These are phyloP conservation scores for Neopestalotiopsis clavispora DNA, from an alignment of 2,329 filamentous ascomycete genomes.

Conservation along the genomic window DNA sequence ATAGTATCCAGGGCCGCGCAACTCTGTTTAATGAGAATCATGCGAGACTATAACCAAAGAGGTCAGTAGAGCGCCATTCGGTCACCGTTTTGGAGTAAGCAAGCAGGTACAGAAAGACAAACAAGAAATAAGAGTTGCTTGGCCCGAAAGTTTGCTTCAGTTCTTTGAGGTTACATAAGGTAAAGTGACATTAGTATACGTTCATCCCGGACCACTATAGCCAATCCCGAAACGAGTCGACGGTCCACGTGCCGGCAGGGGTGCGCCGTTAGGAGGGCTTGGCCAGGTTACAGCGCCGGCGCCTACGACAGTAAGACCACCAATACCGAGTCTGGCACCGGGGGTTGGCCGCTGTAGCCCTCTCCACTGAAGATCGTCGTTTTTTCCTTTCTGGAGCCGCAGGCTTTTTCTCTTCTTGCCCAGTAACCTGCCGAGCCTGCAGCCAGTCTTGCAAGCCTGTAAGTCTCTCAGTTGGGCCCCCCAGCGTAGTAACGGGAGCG, in stretches of 20 bases:
- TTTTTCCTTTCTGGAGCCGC: not conserved
- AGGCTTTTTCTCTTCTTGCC: not conserved
- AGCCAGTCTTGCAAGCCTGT: no score
- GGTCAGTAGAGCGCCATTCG: not conserved
- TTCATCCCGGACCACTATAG: slow-evolving; percentile 7
- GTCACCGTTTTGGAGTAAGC: not conserved
- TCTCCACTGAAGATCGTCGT: not conserved
- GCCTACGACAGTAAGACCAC: slow-evolving; percentile 9
- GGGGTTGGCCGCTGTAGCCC: not conserved
- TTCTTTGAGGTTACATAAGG: no score
- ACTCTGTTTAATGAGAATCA: not conserved
- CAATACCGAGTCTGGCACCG: slow-evolving; percentile 4
- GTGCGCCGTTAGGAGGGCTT: not conserved
- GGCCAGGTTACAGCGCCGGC: not conserved
- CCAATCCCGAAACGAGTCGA: slow-evolving; percentile 3
- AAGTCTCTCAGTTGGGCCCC: not conserved
- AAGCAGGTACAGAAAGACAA: not conserved
- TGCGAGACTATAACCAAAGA: not conserved
- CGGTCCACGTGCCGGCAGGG: not conserved
- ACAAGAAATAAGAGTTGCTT: not conserved
- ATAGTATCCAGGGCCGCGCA: not conserved
- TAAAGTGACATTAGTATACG: not conserved
- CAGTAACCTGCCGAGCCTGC: no score
- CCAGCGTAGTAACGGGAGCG: not conserved
- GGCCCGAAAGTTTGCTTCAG: not conserved